Conservation (phyloP, 1,284 basidiomycete genomes). For the Moesziomyces sp. region DNA sequence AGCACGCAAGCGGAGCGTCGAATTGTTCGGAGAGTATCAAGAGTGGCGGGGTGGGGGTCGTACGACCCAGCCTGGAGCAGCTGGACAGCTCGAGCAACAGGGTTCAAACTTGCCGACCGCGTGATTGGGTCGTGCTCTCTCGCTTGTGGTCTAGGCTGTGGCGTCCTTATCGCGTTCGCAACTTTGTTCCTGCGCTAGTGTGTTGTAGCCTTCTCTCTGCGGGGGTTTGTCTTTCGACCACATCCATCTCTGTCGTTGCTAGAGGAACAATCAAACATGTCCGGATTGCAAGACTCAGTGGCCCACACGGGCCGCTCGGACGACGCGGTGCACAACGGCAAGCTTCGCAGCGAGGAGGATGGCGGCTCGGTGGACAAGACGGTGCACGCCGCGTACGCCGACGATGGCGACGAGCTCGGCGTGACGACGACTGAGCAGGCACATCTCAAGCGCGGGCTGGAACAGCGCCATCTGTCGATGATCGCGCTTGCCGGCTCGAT, state of each 20-base stretch:
- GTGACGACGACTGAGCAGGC: constrained; percentile 24
- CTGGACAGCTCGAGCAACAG: not conserved
- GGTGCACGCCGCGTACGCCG: constrained; percentile 1
- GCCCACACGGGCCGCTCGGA: constrained; percentile 10
- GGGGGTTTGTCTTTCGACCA: not conserved
- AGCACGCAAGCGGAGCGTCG: not conserved
- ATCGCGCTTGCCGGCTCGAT: constrained; percentile 56
- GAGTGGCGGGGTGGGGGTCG: not conserved
- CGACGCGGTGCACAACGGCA: constrained; percentile 27
- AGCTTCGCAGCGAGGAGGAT: constrained; percentile 37
- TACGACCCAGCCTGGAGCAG: not conserved
- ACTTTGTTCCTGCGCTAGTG: not conserved
- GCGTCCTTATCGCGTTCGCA: not conserved
- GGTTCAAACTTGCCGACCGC: not conserved
- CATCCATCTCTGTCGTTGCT: not conserved
- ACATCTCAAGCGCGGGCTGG: constrained; percentile 47
- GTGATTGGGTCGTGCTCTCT: not conserved
- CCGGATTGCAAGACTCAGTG: constrained; percentile 4
- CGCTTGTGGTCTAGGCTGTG: not conserved
- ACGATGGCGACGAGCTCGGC: constrained; percentile 9
- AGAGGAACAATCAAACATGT: constrained; percentile 1
- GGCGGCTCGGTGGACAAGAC: constrained; percentile 19
- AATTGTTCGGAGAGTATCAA: not conserved
- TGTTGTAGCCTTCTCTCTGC: not conserved
- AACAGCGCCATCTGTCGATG: constrained; percentile 56